Evolutionary conservation across 805 yeast genomes (phyloP), one percentile per base, ranked within the genome.

Genomic region (Candida anglica): DNA sequence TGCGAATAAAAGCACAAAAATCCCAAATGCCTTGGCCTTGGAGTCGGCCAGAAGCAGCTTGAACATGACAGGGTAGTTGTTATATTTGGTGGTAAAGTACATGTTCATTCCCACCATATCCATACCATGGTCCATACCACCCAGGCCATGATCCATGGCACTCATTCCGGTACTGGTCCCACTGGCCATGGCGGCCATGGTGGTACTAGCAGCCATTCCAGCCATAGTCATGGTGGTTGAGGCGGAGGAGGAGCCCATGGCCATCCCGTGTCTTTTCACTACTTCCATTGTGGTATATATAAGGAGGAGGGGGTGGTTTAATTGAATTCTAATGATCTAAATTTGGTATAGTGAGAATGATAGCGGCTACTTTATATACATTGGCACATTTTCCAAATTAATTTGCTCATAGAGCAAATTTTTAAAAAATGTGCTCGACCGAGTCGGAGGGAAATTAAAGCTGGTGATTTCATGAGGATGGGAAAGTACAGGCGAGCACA

Each of bases 21-120:
- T 81, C 16, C 91, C 94, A 53, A 84, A 84, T 0, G 86, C 88
- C 33, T 72, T 70, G 7, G 70, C 87, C 17, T 73, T 73, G 27
- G 58, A 62, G 2, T 61, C 44, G 2, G 91, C 91, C 9, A 50
- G 47, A 30, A 84, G 56, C 0, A 60, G 58, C 38, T 66, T 57
- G 59, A 84, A 84, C 4, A 84, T 48, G 0, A 84, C 86, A 0
- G 91, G 87, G 41, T 77, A 76, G 26, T 66, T 56, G 2, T 54
- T 42, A 55, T 64, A 83, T 2, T 56, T 47, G 0, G 75, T 58
- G 1, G 82, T 75, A 46, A 84, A 58, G 46, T 64, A 74, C 60
- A 66, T 71, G 52, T 74, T 76, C 89, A 82, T 82, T 4, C 38
- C 33, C 15, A 47, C 39, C 72, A 62, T 62, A 22, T 22, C 39